These are phyloP conservation scores for Hirschioporus abietinus DNA, from an alignment of 768 basidiomycete genomes.

Conservation along the genomic window DNA sequence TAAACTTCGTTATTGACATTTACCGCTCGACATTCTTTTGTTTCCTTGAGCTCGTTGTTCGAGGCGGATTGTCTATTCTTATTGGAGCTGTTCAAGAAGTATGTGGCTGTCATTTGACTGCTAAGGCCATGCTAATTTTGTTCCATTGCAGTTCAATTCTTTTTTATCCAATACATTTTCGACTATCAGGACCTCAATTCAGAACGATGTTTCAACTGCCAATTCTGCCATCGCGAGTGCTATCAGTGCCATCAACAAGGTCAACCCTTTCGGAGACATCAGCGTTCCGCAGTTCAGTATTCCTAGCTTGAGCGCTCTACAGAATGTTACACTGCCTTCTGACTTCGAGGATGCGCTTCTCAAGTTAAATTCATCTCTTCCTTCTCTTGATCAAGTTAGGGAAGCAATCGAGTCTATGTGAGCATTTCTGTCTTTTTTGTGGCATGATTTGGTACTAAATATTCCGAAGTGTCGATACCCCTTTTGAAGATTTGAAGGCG, in stretches of 20 bases:
- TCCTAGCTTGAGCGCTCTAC: constrained; percentile 66
- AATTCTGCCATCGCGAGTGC: constrained; percentile 64
- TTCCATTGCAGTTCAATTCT: constrained; percentile 54
- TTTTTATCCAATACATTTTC: constrained; percentile 56
- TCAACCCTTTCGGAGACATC: constrained; percentile 69
- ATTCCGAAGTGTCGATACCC: constrained; percentile 61
- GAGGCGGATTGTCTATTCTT: constrained; percentile 72
- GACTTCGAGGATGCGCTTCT: constrained; percentile 68
- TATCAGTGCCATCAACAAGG: constrained; percentile 65
- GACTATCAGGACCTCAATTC: constrained; percentile 62
- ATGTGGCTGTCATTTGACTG: constrained; percentile 20
- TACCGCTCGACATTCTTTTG: constrained; percentile 94
- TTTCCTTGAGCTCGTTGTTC: constrained; percentile 84
- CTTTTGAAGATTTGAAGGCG: constrained; percentile 82
- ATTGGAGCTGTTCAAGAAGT: constrained; percentile 84
- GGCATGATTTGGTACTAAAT: constrained; percentile 7
- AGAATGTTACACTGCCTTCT: constrained; percentile 76
- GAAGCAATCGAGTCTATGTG: constrained; percentile 62
- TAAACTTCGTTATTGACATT: constrained; percentile 88
- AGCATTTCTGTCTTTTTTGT: constrained; percentile 24
- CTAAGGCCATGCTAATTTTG: constrained; percentile 12
- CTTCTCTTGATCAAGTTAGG: constrained; percentile 72
- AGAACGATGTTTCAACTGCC: constrained; percentile 59
- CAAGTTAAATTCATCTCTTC: constrained; percentile 76
- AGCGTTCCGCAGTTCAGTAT: constrained; percentile 66